Conservation (phyloP, 257 asterid species). For the Solanum habrochaites region DNA sequence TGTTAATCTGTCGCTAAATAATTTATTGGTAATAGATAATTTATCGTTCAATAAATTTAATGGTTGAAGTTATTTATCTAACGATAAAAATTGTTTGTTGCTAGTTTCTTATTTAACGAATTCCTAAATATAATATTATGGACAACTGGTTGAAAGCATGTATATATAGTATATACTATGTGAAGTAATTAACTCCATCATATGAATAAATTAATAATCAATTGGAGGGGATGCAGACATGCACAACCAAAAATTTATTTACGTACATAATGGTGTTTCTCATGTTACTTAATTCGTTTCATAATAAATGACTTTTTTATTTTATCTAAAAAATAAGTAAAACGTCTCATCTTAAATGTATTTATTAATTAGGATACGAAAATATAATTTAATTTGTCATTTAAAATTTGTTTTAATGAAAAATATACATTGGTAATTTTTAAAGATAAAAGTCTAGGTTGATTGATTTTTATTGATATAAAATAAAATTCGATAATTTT, state of each 20-base stretch:
- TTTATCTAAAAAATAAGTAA: too few relatives aligned
- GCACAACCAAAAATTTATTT: background rate
- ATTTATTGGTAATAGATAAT: background rate
- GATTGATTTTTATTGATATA: too few relatives aligned
- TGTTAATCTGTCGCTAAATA: background rate
- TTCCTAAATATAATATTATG: too few relatives aligned
- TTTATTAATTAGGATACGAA: too few relatives aligned
- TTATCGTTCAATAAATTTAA: background rate
- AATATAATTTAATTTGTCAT: too few relatives aligned
- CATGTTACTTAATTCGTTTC: background rate
- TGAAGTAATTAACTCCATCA: background rate
- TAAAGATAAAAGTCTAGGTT: too few relatives aligned
- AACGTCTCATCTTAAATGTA: too few relatives aligned
- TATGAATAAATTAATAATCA: background rate
- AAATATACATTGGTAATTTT: too few relatives aligned
- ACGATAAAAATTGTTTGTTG: background rate
- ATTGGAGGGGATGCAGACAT: slow-evolving; percentile 2
- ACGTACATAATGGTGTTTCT: background rate
- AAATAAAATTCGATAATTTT: too few relatives aligned
- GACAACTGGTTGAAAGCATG: background rate
- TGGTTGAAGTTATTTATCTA: background rate
- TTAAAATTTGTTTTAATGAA: too few relatives aligned
- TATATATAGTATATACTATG: background rate
- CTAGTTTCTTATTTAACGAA: background rate
- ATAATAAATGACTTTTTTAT: too few relatives aligned